Conservation (phyloP, 768 basidiomycete species). For the Amanita pseudoporphyria region DNA sequence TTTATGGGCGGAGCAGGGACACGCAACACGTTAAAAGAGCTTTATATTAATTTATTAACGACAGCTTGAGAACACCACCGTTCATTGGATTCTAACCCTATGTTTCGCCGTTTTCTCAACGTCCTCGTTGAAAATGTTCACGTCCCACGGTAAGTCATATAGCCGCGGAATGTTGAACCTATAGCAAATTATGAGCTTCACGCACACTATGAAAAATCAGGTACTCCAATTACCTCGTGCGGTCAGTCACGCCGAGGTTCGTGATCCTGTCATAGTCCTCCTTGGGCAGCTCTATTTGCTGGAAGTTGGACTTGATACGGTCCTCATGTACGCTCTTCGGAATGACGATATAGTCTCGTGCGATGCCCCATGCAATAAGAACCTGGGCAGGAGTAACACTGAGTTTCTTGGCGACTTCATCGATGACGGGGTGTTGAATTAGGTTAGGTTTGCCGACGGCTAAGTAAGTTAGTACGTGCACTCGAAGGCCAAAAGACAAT, state of each 20-base stretch:
- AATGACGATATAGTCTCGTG: slow-evolving; percentile 74
- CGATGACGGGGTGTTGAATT: slow-evolving; percentile 55
- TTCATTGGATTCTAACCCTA: slow-evolving; percentile 22
- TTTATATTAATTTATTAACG: neutral
- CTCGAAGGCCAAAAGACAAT: neutral
- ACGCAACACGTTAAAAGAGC: neutral
- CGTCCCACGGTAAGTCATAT: slow-evolving; percentile 54
- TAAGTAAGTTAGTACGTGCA: slow-evolving; percentile 14
- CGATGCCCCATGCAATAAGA: slow-evolving; percentile 69
- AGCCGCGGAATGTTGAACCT: slow-evolving; percentile 59
- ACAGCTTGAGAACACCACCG: neutral
- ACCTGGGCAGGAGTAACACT: slow-evolving; percentile 71
- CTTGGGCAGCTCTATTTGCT: slow-evolving; percentile 57
- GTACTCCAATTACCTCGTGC: slow-evolving; percentile 24
- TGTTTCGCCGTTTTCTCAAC: slow-evolving; percentile 37
- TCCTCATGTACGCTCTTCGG: slow-evolving; percentile 73
- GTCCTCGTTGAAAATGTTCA: slow-evolving; percentile 61
- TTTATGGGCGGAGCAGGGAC: neutral
- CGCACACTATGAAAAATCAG: too few relatives aligned
- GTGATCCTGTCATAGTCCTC: slow-evolving; percentile 58
- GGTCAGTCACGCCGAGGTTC: slow-evolving; percentile 38
- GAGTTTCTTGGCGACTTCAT: slow-evolving; percentile 52
- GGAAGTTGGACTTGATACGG: slow-evolving; percentile 69
- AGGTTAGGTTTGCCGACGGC: slow-evolving; percentile 55
- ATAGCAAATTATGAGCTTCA: neutral